Conservation (phyloP, 768 basidiomycete species). For the Hypholoma sublateritium region DNA sequence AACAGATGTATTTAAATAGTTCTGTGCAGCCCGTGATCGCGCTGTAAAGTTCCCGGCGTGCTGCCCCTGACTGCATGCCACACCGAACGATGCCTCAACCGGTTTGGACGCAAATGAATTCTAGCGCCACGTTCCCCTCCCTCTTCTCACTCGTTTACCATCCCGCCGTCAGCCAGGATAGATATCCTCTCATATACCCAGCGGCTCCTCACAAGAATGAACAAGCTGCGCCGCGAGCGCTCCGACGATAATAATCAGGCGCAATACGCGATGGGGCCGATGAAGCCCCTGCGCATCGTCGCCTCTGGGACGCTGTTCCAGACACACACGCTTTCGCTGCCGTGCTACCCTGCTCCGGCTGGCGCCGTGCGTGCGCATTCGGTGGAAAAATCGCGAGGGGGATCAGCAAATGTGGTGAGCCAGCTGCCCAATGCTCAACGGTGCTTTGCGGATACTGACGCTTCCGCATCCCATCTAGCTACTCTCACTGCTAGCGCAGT, state of each 20-base stretch:
- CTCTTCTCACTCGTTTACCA: not conserved
- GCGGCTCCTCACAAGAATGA: conserved; percentile 31
- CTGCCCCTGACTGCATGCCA: not conserved
- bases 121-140: not conserved
- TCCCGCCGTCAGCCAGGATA: conserved; percentile 10
- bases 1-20: not conserved
- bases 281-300: conserved; percentile 64
- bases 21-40: not conserved
- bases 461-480: conserved; percentile 32
- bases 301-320: conserved; percentile 81
- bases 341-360: conserved; percentile 55
- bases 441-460: not conserved
- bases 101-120: conserved; percentile 4
- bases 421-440: not conserved
- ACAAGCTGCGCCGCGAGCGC: conserved; percentile 46
- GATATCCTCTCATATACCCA: conserved; percentile 19
- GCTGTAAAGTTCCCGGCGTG: not conserved
- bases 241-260: conserved; percentile 28
- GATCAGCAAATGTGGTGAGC: conserved; percentile 60
- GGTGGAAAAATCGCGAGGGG: conserved; percentile 66
- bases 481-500: conserved; percentile 72
- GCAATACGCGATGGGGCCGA: conserved; percentile 18
- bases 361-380: conserved; percentile 70
- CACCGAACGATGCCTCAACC: not conserved
- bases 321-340: conserved; percentile 68